Evolutionary conservation across 306 rosid species (phyloP), one percentile per base, ranked within the genome.

Genomic region (Vachellia collinsii): DNA sequence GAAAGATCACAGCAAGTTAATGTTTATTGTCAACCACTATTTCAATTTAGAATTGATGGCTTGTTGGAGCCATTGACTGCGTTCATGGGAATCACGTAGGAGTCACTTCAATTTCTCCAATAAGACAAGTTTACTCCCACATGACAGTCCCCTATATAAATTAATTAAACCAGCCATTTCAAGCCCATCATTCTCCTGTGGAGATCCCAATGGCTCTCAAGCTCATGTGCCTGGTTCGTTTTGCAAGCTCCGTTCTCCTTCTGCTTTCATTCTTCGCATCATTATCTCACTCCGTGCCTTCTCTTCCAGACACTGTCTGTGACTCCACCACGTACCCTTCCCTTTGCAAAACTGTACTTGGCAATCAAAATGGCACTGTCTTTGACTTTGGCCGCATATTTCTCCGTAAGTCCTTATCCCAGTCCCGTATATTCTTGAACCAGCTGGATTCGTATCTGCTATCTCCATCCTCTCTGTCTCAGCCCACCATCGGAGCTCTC

Each of bases 351-450:
- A 64, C 71, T 0, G 81, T 85, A 12, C 87, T 90, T 13, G 88
- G 87, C 1, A 83, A 69, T 61, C 84, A 86, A 79, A 84, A 83
- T 12, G 87, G 88, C 58, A 92, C 67, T 44, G 80, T 89, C 3
- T 87, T 77, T 77, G 79, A 87, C 82, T 92, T 81, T 72, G 94
- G 97, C 56, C 90, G 91, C 16, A 29, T 80, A 16, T 85, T 91
- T 0, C 68, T 92, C 37, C 77, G 78, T 1, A 92, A 91, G 42
- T 90, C 97, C 11, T 16, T 91, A 16, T 87, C 92, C 3, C 94
- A 91, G 41, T 85, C 94, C 8, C 80, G 86, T 7, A 87, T 85
- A 9, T 92, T 94, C 77, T 20, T 72, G 13, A 65, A 13, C 51
- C 19, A 66, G 3, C 69, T 94, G 7, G 78, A 89, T 42, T 87